Evolutionary conservation across 805 yeast species (phyloP).

Genomic region (Nakazawaea populi): DNA sequence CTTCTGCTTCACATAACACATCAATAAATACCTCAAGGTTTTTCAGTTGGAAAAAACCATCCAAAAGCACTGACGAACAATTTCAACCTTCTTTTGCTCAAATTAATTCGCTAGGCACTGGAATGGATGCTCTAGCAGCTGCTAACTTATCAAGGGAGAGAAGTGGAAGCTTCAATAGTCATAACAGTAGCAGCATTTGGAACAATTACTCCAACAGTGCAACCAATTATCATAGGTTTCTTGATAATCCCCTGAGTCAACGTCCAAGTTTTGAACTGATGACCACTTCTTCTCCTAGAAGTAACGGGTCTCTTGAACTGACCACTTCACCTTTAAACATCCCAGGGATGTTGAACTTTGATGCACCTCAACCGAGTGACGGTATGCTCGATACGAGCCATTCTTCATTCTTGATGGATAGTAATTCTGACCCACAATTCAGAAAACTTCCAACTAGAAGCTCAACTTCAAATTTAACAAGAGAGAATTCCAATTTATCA

Average conservation of each 20-base stretch:
- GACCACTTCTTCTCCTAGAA: neutral
- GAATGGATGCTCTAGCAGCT: neutral
- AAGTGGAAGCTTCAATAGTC: slow-evolving; percentile 23
- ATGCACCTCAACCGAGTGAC: neutral
- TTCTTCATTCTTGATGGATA: neutral
- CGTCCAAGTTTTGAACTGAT: neutral
- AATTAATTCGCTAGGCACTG: neutral
- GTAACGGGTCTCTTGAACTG: neutral
- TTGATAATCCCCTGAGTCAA: neutral
- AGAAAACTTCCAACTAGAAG: slow-evolving; percentile 4
- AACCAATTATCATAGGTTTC: slow-evolving; percentile 3
- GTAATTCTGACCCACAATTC: neutral
- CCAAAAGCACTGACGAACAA: slow-evolving; percentile 1
- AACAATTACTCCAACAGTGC: slow-evolving; percentile 15
- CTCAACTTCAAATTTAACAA: slow-evolving; percentile 2
- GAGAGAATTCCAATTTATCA: slow-evolving; percentile 1
- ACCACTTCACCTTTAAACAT: neutral
- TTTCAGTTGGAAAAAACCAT: slow-evolving; percentile 8
- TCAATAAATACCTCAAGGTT: slow-evolving; percentile 9
- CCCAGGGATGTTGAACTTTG: neutral
- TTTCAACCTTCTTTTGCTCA: slow-evolving; percentile 2
- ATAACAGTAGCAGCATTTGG: slow-evolving; percentile 26
- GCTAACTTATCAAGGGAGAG: slow-evolving; percentile 17
- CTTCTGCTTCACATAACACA: slow-evolving; percentile 1
- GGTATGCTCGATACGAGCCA: too few species aligned